Conservation (phyloP, 257 asterid species). For the Anisodus tanguticus region DNA sequence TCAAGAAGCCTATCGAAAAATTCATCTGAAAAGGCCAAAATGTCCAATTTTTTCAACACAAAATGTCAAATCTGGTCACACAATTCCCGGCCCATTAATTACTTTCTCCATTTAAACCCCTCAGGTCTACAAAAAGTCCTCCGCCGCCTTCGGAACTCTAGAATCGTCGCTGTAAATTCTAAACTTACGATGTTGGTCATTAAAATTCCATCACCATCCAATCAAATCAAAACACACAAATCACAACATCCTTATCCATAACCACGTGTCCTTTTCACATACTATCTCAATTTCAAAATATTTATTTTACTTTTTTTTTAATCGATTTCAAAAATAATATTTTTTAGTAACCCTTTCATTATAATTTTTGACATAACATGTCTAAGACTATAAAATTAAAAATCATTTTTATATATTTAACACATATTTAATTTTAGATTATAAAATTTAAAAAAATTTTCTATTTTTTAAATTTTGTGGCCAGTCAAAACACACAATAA, state of each 20-base stretch:
- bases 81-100: conserved; percentile 19
- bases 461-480: no score
- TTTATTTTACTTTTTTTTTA: neutral
- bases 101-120: neutral
- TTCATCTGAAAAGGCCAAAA: neutral
- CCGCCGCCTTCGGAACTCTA: conserved; percentile 56
- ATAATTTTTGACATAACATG: no score
- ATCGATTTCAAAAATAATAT: no score
- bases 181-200: neutral
- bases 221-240: conserved; percentile 23
- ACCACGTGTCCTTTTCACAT: conserved; percentile 36
- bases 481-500: no score
- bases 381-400: no score
- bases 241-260: neutral
- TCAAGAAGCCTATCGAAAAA: neutral
- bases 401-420: no score
- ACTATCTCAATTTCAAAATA: neutral
- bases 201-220: conserved; percentile 28
- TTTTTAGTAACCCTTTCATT: no score
- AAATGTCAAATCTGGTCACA: conserved; percentile 27
- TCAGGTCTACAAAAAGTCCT: neutral
- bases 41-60: neutral
- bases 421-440: no score
- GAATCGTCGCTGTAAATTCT: conserved; percentile 43
- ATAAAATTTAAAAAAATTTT: no score